Base-by-base conservation (phyloP, 2,329 filamentous ascomycete genomes). In the Diaporthe eres region DNA sequence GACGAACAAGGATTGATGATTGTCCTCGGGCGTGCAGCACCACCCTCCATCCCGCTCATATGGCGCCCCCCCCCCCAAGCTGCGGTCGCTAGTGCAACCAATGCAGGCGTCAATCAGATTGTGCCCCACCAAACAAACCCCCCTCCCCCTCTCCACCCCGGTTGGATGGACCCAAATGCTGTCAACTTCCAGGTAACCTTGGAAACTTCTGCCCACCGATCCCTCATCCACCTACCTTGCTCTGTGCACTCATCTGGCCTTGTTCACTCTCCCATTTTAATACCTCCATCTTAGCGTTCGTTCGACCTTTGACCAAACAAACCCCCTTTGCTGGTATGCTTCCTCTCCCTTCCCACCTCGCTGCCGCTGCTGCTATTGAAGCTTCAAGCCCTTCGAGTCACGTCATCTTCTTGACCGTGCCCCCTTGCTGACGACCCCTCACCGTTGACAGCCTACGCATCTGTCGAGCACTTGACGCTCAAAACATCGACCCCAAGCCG, bases 351-450 rank as follows among this genome's bases (percentile, higher is more conserved):
- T 49, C 37, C 61, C 10, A 22, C 37, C 65, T 42, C 49, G 37
- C 49, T 47, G 28, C 39, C 37, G 34, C 65, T 42, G 37, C 65
- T 25, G 17, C 65, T 70, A n/a, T 53, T 25, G 34, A 39, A 42
- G 49, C 65, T 70, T 42, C 49, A 37, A 25, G n/a, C 55, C 60
- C 60, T 10, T 60, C 31, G 28, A 65, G 75, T 75, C 75, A 75
- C 75, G 75, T 75, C 75, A 77, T 75, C 47, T 39, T 37, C 44
- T 22, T 25, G 28, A 28, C 39, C n/a, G 22, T 31, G 58, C 60
- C 55, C 74, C 37, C 68, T 70, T 73, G 68, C 73, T 77, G 75
- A 77, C 75, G 68, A 75, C 73, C 75, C 75, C 75, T 77, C 75
- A 77, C 75, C 75, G 34, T 58, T 67, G n/a, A 77, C 73, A 77